phyloP scores from a whole-genome alignment of 2,329 filamentous ascomycete genomes.

The Aspergillus hortae region DNA sequence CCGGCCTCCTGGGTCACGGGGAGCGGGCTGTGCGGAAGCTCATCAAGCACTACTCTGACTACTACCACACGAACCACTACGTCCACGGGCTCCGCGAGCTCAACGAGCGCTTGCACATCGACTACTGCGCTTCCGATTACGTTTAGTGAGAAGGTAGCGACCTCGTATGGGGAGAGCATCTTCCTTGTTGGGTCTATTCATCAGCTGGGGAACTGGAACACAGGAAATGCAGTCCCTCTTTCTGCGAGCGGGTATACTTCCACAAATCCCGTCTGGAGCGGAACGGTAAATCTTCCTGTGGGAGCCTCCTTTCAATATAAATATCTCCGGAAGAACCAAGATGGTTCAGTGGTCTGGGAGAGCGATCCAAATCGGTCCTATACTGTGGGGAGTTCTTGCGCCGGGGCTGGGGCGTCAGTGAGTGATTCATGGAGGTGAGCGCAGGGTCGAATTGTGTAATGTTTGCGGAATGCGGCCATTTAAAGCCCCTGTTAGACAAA shows the following conservation, averaged over 20 bases:
- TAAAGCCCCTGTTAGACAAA: no score
- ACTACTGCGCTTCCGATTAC: background rate
- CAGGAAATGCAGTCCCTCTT: conserved; percentile 52
- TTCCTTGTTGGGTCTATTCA: conserved; percentile 60
- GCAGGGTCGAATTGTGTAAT: no score
- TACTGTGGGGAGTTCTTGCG: background rate
- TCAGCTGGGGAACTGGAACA: conserved; percentile 62
- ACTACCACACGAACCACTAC: no score
- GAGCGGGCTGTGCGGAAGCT: no score
- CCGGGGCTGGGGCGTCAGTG: no score
- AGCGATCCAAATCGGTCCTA: conserved; percentile 46
- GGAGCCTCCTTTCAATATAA: conserved; percentile 64
- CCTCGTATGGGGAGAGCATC: conserved; percentile 61
- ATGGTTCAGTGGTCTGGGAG: conserved; percentile 62
- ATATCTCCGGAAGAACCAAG: conserved; percentile 58
- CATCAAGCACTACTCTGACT: no score
- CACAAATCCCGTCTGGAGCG: conserved; percentile 60
- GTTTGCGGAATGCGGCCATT: no score
- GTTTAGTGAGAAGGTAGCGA: conserved; percentile 33
- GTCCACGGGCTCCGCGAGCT: no score
- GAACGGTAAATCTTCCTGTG: conserved; percentile 52
- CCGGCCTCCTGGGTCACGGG: no score
- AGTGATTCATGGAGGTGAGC: no score
- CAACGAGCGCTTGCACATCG: no score
- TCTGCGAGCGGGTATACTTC: conserved; percentile 58